Conservation (phyloP, 2,329 filamentous ascomycete species). For the Colletotrichum lindemuthianum region DNA sequence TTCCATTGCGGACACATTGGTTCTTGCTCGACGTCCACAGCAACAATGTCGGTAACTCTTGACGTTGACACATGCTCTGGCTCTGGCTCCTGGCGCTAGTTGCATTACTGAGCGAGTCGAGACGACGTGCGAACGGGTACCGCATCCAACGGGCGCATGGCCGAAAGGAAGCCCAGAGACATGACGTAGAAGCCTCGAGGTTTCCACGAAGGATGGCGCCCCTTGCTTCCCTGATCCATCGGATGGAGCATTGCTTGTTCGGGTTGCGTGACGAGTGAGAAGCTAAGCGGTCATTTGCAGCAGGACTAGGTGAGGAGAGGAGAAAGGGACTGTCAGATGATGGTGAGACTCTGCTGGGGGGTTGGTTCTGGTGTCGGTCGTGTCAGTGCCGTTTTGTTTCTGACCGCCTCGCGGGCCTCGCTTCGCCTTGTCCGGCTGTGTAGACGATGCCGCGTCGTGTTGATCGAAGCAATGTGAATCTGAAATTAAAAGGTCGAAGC, state of each 20-base stretch:
- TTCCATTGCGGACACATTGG: background rate
- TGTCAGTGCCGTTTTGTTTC: background rate
- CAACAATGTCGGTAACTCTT: conserved; percentile 4
- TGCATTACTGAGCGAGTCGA: conserved; percentile 20
- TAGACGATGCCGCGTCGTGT: too few relatives aligned
- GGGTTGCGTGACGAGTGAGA: background rate
- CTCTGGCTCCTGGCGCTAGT: conserved; percentile 8
- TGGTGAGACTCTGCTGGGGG: conserved; percentile 8
- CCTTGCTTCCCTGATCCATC: background rate
- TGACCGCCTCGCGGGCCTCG: conserved; percentile 3
- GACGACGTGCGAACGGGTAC: conserved; percentile 8
- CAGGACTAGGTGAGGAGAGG: background rate
- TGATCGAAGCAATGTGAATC: too few relatives aligned
- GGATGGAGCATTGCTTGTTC: background rate
- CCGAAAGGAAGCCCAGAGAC: conserved; percentile 25
- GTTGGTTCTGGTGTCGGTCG: conserved; percentile 4
- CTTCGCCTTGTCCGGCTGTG: conserved; percentile 10
- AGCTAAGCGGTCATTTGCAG: background rate
- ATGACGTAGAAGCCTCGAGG: conserved; percentile 9
- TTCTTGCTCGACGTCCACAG: conserved; percentile 13
- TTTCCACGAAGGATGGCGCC: conserved; percentile 1
- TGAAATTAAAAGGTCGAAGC: too few relatives aligned
- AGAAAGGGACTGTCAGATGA: background rate
- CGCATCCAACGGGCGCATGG: conserved; percentile 18
- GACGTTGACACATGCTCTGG: conserved; percentile 9